phyloP scores from a whole-genome alignment of 106 monocot species.

The Amphibolis antarctica region DNA sequence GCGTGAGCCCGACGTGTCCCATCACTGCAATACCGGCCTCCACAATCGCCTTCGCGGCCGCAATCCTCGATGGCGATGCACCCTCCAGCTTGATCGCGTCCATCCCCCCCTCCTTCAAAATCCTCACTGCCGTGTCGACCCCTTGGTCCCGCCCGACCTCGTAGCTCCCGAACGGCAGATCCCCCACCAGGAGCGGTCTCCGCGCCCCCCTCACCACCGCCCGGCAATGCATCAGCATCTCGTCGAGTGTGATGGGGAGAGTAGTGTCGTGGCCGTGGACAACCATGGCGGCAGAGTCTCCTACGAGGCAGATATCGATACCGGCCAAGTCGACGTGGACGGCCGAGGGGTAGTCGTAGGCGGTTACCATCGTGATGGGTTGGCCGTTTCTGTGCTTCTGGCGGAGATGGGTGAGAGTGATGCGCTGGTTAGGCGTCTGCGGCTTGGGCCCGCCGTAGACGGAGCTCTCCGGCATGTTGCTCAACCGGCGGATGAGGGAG shows the following conservation, averaged over 20 bases:
- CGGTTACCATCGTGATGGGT: conserved; percentile 91
- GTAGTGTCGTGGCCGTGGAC: conserved; percentile 99
- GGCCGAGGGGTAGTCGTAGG: conserved; percentile 96
- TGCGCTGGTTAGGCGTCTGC: conserved; percentile 31
- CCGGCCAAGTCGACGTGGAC: conserved; percentile 77
- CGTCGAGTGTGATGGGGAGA: conserved; percentile 81
- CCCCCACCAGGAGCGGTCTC: conserved; percentile 81
- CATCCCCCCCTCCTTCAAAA: conserved; percentile 85
- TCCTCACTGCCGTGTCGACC: conserved; percentile 68
- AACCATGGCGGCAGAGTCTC: conserved; percentile 98
- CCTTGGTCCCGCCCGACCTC: conserved; percentile 63
- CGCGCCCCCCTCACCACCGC: conserved; percentile 75
- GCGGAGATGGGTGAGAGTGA: conserved; percentile 57
- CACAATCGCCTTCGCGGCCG: conserved; percentile 67
- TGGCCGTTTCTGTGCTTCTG: conserved; percentile 61
- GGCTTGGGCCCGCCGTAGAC: conserved; percentile 87
- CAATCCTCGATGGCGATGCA: conserved; percentile 76
- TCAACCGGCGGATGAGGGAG: conserved; percentile 28
- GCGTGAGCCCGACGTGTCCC: conserved; percentile 96
- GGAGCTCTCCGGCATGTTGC: conserved; percentile 75
- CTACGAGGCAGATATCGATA: conserved; percentile 81
- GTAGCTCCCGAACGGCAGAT: conserved; percentile 89
- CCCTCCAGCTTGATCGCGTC: conserved; percentile 95
- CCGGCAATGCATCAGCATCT: conserved; percentile 90
- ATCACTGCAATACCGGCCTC: conserved; percentile 95